These are phyloP conservation scores for Eucalyptus erythrocorys DNA, from an alignment of 345 rosid species.

Conservation along the genomic window DNA sequence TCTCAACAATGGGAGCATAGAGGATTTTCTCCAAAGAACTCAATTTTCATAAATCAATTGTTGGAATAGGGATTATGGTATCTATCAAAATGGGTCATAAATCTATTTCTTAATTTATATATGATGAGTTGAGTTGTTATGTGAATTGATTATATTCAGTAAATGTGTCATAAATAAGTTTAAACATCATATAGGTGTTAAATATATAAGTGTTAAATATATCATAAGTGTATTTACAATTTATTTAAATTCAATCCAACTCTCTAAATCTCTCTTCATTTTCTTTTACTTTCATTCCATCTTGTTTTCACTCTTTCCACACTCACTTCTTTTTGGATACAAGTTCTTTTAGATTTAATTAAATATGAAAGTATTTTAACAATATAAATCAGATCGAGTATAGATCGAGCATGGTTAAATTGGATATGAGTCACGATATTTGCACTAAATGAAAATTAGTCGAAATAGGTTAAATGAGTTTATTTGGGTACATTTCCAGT, in stretches of 20 bases:
- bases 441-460: background rate
- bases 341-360: background rate
- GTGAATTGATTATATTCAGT: background rate
- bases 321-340: background rate
- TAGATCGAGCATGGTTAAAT: background rate
- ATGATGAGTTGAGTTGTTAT: background rate
- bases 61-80: background rate
- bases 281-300: background rate
- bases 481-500: background rate
- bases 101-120: background rate
- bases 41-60: background rate
- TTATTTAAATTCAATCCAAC: background rate
- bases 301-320: background rate
- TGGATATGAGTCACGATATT: background rate
- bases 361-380: background rate
- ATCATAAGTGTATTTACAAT: background rate
- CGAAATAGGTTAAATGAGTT: accelerated
- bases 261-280: background rate
- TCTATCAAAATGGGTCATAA: background rate
- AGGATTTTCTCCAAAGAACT: background rate
- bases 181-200: background rate
- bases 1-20: background rate
- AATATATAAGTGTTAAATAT: background rate
- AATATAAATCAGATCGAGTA: background rate
- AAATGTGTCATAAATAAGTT: background rate